A percentile compares a stretch with the other conserved stretches of the same genome.
Conservation (phyloP, 495 filamentous ascomycete genomes). For the Neurospora tetrasperma region DNA sequence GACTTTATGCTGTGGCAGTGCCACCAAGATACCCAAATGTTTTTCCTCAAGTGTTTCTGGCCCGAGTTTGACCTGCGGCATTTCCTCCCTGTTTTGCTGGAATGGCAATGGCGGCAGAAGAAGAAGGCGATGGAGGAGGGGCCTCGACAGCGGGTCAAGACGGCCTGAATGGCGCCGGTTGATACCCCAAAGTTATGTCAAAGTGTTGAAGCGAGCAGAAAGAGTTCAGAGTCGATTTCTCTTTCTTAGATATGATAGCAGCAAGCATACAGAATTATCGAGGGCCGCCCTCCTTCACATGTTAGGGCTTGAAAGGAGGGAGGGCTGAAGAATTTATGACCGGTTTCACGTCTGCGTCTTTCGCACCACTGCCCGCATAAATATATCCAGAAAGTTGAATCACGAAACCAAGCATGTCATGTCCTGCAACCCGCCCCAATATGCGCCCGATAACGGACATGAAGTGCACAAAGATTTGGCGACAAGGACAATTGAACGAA, state of each 20-base stretch:
- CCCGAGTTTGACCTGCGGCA: slow-evolving; percentile 93
- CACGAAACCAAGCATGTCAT: neutral
- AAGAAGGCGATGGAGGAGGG: slow-evolving; percentile 32
- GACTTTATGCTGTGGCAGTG: slow-evolving; percentile 99
- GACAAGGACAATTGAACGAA: neutral
- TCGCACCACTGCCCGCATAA: neutral
- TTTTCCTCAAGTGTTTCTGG: slow-evolving; percentile 88
- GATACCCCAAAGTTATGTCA: neutral
- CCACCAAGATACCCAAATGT: slow-evolving; percentile 81
- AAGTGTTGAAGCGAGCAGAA: neutral
- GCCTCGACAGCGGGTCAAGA: slow-evolving; percentile 22
- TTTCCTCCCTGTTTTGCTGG: slow-evolving; percentile 81
- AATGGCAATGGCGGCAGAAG: slow-evolving; percentile 76
- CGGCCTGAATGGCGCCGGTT: slow-evolving; percentile 1
- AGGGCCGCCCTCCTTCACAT: neutral
- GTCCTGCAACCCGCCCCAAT: neutral
- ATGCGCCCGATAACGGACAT: neutral
- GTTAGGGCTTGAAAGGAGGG: neutral
- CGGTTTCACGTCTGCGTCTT: neutral
- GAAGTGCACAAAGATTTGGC: neutral
- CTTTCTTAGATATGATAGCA: neutral
- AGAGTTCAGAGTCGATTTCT: neutral
- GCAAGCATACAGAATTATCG: neutral
- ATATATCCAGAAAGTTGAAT: neutral
- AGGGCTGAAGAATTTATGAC: neutral